phyloP scores from a whole-genome alignment of 2,329 filamentous ascomycete species.

The Fusarium praegraminearum region DNA sequence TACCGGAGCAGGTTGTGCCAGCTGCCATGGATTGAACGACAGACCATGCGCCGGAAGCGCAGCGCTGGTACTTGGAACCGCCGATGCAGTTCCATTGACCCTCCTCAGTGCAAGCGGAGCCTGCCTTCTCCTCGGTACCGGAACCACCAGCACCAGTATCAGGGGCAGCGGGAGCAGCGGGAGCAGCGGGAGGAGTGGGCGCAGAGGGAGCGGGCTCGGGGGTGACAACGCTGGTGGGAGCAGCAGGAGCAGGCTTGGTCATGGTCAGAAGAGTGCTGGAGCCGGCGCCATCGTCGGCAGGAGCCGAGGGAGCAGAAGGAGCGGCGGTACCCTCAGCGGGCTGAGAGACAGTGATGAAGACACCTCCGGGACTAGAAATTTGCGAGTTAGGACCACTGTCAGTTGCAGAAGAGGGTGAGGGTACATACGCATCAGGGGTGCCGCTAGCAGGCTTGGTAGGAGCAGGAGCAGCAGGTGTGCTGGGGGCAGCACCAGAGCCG shows the following conservation, averaged over 20 bases:
- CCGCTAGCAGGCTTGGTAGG: slow-evolving; percentile 39
- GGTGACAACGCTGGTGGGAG: slow-evolving; percentile 25
- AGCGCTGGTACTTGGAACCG: slow-evolving; percentile 70
- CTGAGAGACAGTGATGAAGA: slow-evolving; percentile 56
- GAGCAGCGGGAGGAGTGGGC: slow-evolving; percentile 32
- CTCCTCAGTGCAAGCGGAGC: slow-evolving; percentile 63
- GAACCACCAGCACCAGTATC: slow-evolving; percentile 41
- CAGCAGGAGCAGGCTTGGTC: slow-evolving; percentile 41
- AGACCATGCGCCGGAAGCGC: slow-evolving; percentile 70
- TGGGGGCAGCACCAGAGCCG: slow-evolving; percentile 19
- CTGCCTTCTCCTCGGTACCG: slow-evolving; percentile 51
- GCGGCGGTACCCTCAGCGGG: slow-evolving; percentile 42
- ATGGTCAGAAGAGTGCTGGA: slow-evolving; percentile 43
- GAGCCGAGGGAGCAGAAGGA: slow-evolving; percentile 41
- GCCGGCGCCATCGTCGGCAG: slow-evolving; percentile 18
- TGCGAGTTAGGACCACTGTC: slow-evolving; percentile 31
- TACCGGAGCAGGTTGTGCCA: slow-evolving; percentile 64
- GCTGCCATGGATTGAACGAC: slow-evolving; percentile 61
- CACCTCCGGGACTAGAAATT: slow-evolving; percentile 55
- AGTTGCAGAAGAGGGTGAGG: slow-evolving; percentile 18
- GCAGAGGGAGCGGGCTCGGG: slow-evolving; percentile 29
- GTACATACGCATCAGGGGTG: slow-evolving; percentile 46
- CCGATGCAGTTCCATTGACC: slow-evolving; percentile 70
- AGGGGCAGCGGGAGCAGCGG: slow-evolving; percentile 21
- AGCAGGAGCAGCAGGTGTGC: slow-evolving; percentile 28